A percentile compares a stretch with the other conserved stretches of the same genome.
Conservation (phyloP, 164 flowering plant genomes). For the Akebia trifoliata region DNA sequence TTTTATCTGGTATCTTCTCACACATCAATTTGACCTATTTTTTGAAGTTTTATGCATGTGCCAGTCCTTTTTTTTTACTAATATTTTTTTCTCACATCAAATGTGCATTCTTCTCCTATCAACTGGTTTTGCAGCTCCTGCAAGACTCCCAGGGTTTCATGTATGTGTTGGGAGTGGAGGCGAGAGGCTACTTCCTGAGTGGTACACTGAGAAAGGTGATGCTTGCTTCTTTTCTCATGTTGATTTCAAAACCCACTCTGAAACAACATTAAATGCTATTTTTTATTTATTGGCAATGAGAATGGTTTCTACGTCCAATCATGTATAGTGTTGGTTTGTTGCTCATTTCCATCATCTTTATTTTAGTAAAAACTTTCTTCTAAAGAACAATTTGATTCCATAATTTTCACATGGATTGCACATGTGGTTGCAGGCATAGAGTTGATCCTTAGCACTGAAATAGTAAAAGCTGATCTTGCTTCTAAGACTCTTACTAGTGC, state of each 20-base stretch:
- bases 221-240: not conserved
- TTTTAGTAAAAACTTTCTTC: no score
- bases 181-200: conserved; percentile 29
- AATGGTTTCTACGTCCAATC: no score
- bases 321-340: no score
- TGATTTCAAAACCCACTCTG: not conserved
- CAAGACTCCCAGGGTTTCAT: conserved; percentile 39
- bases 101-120: no score
- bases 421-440: conserved; percentile 61
- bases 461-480: conserved; percentile 87
- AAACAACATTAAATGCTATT: not conserved
- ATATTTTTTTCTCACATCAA: no score
- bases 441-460: conserved; percentile 79
- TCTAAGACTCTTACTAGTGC: conserved; percentile 69
- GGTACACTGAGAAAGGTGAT: conserved; percentile 38
- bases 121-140: conserved; percentile 58
- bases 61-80: no score
- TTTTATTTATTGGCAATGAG: not conserved
- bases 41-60: no score
- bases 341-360: not conserved
- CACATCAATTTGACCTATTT: no score
- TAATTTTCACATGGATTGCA: not conserved
- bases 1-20: no score
- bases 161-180: conserved; percentile 32
- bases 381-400: no score